These are phyloP conservation scores for Rhodotorula diobovata DNA, from an alignment of 768 basidiomycete genomes.

Conservation along the genomic window DNA sequence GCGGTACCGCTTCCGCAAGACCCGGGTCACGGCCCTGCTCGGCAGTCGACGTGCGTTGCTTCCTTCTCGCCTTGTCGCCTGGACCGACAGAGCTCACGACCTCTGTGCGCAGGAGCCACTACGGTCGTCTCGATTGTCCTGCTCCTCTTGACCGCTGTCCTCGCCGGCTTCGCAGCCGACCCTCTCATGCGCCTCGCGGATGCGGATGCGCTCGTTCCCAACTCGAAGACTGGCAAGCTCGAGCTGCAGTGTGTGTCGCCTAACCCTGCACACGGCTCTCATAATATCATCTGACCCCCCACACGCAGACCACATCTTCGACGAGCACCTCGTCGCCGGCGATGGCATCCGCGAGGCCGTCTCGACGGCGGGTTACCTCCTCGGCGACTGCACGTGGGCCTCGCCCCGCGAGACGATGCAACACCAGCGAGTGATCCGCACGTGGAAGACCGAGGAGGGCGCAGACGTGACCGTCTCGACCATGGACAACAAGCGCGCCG, in stretches of 20 bases:
- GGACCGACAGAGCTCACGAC: too few species aligned
- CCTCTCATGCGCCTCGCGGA: background rate
- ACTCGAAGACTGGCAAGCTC: background rate
- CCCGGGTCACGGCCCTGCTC: too few species aligned
- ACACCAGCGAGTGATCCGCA: too few species aligned
- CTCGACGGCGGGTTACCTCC: background rate
- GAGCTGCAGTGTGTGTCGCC: background rate
- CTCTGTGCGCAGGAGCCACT: too few species aligned
- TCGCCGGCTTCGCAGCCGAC: background rate
- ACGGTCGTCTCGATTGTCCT: background rate
- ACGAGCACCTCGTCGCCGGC: background rate
- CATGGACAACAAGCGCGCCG: too few species aligned
- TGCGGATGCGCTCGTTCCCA: background rate
- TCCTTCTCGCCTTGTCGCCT: too few species aligned
- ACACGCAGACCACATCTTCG: background rate
- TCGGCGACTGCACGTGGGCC: constrained; percentile 1
- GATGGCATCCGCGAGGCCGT: background rate
- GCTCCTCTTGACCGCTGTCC: background rate
- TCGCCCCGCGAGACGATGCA: background rate
- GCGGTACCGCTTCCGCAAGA: too few species aligned
- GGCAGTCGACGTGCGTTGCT: too few species aligned
- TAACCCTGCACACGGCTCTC: too few species aligned
- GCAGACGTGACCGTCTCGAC: too few species aligned
- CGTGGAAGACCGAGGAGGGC: too few species aligned
- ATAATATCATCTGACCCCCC: background rate